phyloP scores from a whole-genome alignment of 768 basidiomycete genomes.

The Neoboletus magnificus region DNA sequence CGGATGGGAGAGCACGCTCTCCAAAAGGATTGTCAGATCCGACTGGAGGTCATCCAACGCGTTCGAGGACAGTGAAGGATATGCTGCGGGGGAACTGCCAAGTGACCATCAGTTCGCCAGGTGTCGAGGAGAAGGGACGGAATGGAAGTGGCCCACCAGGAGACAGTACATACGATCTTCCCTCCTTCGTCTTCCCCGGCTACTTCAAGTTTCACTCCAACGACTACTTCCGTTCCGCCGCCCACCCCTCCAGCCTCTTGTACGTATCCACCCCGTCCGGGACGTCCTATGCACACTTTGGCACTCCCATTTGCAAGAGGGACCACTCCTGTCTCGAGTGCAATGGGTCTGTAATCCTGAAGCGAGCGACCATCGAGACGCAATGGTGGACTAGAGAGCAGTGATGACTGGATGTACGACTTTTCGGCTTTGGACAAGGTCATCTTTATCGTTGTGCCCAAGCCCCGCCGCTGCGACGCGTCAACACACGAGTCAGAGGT shows the following conservation, averaged over 20 bases:
- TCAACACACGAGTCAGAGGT: too few relatives aligned
- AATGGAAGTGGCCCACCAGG: slow-evolving; percentile 58
- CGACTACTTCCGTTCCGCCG: slow-evolving; percentile 74
- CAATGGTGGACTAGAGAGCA: slow-evolving; percentile 56
- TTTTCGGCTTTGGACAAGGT: slow-evolving; percentile 72
- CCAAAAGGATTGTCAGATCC: slow-evolving; percentile 63
- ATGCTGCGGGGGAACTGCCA: slow-evolving; percentile 74
- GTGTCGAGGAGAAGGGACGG: neutral
- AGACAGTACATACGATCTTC: slow-evolving; percentile 62
- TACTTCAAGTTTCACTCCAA: slow-evolving; percentile 78
- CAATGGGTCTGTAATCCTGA: slow-evolving; percentile 62
- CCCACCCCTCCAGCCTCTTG: slow-evolving; percentile 74
- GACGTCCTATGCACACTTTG: slow-evolving; percentile 63
- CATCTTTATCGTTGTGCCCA: slow-evolving; percentile 7
- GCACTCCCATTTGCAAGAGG: slow-evolving; percentile 87
- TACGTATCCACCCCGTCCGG: slow-evolving; percentile 66
- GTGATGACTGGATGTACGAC: slow-evolving; percentile 67
- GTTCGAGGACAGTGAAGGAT: slow-evolving; percentile 59
- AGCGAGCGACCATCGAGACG: slow-evolving; percentile 75
- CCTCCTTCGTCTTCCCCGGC: slow-evolving; percentile 59
- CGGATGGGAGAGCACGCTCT: slow-evolving; percentile 61
- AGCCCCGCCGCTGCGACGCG: too few relatives aligned
- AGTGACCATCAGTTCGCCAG: slow-evolving; percentile 27
- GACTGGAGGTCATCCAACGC: slow-evolving; percentile 75
- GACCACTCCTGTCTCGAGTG: slow-evolving; percentile 73